Conservation (phyloP, 2,329 filamentous ascomycete species). For the Amesomyces nigricolor region DNA sequence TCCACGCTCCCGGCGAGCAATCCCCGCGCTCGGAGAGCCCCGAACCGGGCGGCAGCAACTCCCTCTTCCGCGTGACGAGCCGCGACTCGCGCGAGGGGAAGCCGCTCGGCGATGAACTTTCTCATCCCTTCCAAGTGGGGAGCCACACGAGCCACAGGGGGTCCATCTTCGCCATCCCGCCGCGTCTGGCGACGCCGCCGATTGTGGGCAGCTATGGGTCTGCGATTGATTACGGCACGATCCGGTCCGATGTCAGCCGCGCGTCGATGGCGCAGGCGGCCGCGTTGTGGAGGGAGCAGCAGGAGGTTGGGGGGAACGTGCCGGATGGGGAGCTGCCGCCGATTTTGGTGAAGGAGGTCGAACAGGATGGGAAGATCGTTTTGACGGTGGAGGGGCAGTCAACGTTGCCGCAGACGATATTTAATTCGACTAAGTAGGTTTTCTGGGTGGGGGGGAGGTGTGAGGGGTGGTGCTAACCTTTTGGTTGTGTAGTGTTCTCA, state of each 20-base stretch:
- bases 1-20: conserved; percentile 24
- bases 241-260: conserved; percentile 38
- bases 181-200: conserved; percentile 60
- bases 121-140: conserved; percentile 30
- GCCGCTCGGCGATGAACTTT: conserved; percentile 38
- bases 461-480: conserved; percentile 10
- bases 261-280: conserved; percentile 48
- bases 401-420: conserved; percentile 91
- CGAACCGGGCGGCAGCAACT: conserved; percentile 24
- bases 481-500: conserved; percentile 54
- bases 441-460: not conserved
- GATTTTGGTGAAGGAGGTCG: conserved; percentile 80
- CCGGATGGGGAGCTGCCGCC: conserved; percentile 61
- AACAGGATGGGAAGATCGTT: conserved; percentile 80
- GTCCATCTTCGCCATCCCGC: conserved; percentile 53
- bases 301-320: conserved; percentile 42
- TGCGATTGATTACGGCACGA: conserved; percentile 49
- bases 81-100: conserved; percentile 42
- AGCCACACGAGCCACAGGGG: conserved; percentile 32
- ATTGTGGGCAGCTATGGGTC: conserved; percentile 67
- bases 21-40: conserved; percentile 27
- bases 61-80: conserved; percentile 12
- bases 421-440: conserved; percentile 80
- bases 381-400: conserved; percentile 85
- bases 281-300: conserved; percentile 48